A percentile compares a stretch with the other conserved stretches of the same genome.
Conservation (phyloP, 768 basidiomycete genomes). For the Boletus reticulatus region DNA sequence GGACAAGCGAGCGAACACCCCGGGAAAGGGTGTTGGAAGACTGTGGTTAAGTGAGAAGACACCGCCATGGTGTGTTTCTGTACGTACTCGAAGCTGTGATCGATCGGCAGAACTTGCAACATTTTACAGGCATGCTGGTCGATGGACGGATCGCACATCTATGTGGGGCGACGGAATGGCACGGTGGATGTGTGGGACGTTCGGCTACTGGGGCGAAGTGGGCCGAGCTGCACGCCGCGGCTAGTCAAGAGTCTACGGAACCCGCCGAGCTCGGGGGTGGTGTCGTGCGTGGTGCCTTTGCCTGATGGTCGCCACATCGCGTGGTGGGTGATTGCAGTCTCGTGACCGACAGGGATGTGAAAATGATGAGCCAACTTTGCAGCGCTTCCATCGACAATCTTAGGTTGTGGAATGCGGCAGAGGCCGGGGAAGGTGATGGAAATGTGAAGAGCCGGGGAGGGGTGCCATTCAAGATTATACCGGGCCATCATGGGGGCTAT, state of each 20-base stretch:
- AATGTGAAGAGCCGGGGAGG: slow-evolving; percentile 61
- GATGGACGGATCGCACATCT: slow-evolving; percentile 80
- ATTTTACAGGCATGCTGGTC: slow-evolving; percentile 87
- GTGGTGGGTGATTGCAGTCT: slow-evolving; percentile 53
- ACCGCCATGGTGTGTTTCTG: slow-evolving; percentile 95
- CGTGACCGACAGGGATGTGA: slow-evolving; percentile 17
- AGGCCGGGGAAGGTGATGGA: slow-evolving; percentile 66
- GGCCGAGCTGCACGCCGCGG: slow-evolving; percentile 64
- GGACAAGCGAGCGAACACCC: slow-evolving; percentile 72
- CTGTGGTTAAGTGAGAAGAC: slow-evolving; percentile 90
- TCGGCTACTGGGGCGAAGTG: slow-evolving; percentile 68
- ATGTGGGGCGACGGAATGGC: slow-evolving; percentile 88
- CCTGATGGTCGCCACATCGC: slow-evolving; percentile 92
- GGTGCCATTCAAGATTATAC: slow-evolving; percentile 91
- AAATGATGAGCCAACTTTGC: slow-evolving; percentile 17
- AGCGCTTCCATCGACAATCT: slow-evolving; percentile 94
- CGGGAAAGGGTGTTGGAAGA: slow-evolving; percentile 73
- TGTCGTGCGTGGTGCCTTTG: slow-evolving; percentile 88
- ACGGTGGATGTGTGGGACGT: slow-evolving; percentile 95
- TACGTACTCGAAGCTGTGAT: slow-evolving; percentile 38
- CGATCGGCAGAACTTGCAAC: not conserved
- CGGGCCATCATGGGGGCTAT: slow-evolving; percentile 93
- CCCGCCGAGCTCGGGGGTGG: slow-evolving; percentile 84
- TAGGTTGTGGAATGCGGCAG: slow-evolving; percentile 88
- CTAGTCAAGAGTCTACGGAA: slow-evolving; percentile 82